These are phyloP conservation scores for Lycium barbarum DNA, from an alignment of 257 asterid genomes.

Conservation along the genomic window DNA sequence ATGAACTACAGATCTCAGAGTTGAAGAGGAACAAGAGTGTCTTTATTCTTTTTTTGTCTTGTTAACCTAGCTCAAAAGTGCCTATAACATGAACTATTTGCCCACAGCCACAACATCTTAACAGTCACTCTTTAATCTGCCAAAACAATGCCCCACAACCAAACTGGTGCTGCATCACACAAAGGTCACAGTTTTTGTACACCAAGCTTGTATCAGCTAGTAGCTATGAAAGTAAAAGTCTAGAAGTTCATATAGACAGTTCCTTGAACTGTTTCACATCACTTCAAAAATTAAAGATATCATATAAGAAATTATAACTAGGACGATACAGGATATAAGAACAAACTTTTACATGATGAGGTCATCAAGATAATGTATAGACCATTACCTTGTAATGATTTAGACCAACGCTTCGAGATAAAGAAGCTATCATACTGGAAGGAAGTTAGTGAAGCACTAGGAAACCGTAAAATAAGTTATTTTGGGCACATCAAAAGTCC, in stretches of 20 bases:
- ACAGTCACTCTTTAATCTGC: not conserved
- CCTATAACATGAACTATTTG: not conserved
- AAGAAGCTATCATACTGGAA: not conserved
- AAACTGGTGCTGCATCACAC: not conserved
- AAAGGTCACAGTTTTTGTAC: not conserved
- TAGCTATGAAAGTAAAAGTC: not conserved
- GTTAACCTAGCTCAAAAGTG: not conserved
- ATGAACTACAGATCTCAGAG: not conserved
- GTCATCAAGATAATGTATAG: not conserved
- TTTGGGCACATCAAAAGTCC: not conserved
- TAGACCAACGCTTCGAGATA: not conserved
- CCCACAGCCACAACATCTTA: not conserved
- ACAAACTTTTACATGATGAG: not conserved
- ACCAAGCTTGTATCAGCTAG: not conserved
- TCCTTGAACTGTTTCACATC: not conserved
- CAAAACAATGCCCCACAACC: not conserved
- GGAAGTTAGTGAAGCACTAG: not conserved
- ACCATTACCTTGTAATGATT: not conserved
- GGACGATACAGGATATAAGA: not conserved
- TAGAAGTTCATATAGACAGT: not conserved
- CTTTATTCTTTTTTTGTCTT: not conserved
- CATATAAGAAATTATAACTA: not conserved
- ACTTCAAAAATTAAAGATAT: not conserved
- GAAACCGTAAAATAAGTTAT: not conserved
- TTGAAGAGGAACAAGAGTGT: not conserved